Evolutionary conservation across 768 basidiomycete species (phyloP), one percentile per base, ranked within the genome.

Genomic region (Russula sp.): DNA sequence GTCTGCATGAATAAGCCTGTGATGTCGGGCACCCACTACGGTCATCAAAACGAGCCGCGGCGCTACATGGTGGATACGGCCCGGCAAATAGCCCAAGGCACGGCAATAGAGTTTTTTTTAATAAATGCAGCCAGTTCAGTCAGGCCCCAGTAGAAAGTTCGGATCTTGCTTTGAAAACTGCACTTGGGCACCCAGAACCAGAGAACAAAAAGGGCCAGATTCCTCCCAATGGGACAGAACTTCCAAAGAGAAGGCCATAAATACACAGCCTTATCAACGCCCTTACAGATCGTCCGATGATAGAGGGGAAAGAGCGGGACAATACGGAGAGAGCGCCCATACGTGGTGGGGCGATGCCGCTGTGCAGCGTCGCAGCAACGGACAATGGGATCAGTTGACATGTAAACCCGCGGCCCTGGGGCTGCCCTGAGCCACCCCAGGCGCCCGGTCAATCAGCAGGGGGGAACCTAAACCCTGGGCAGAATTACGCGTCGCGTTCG

Each of bases 1-100:
- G 20, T 39, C 6, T 42, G 52, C 10, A 45, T 64, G 63, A 64
- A 27, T 64, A 55, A 64, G 53, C 58, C 57, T 32, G 20, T 31
- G 32, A 5, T 44, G 2, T n/a, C n/a, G 27, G 37, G 31, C 14
- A n/a, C 44, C 50, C 51, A 49, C 8, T 7, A 0, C 57, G 57
- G 57, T 47, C 7, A 63, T 63, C 62, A 63, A 58, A 42, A 53
- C 52, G 40, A 35, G 39, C 44, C 42, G 42, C 49, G 27, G 37
- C 37, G 3, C 44, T 37, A 42, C 34, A n/a, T 14, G 20, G 11
- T 2, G 4, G 8, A 10, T 10, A 1, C 45, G 22, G 20, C 20
- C 9, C 9, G 45, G 6, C 9, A 20, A 47, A 47, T 4, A 11
- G 6, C 10, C 40, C 40, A 42, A 42, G 40, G 14, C 10, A 42